Percentiles rank a stretch among this genome's conserved stretches.
phyloP scores from a whole-genome alignment of 148 eudicot species.

The Cornus kousa region DNA sequence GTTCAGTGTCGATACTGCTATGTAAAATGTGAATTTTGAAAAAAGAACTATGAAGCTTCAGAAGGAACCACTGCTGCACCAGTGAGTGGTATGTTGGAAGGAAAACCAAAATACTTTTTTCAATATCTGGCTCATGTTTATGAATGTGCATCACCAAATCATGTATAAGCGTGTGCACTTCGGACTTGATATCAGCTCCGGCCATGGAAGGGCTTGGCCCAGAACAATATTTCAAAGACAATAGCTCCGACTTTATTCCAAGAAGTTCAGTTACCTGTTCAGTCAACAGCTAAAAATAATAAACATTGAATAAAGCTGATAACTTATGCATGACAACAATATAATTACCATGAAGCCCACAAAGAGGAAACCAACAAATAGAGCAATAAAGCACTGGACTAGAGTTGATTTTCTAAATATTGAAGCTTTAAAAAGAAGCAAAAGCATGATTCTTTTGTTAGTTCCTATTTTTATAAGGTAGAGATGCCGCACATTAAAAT shows the following conservation, averaged over 20 bases:
- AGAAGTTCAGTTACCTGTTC: constrained; percentile 70
- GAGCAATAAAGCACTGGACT: neutral
- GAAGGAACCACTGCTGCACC: constrained; percentile 78
- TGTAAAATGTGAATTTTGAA: constrained; percentile 92
- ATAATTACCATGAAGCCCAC: neutral
- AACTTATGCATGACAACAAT: neutral
- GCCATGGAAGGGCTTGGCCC: constrained; percentile 58
- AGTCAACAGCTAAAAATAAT: neutral
- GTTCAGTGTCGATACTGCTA: constrained; percentile 81
- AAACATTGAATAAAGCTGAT: constrained; percentile 9
- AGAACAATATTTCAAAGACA: constrained; percentile 62
- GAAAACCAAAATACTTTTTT: constrained; percentile 85
- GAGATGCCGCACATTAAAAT: no score
- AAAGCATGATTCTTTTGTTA: neutral
- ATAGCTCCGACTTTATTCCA: constrained; percentile 37
- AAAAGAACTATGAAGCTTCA: constrained; percentile 51
- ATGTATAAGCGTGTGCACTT: constrained; percentile 70
- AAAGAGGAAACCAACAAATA: neutral
- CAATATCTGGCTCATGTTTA: constrained; percentile 77
- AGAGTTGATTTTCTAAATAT: neutral
- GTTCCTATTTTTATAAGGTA: no score
- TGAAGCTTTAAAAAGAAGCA: constrained; percentile 1
- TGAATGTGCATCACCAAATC: constrained; percentile 72
- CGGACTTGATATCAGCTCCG: constrained; percentile 54
- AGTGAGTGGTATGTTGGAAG: constrained; percentile 84